Base-by-base conservation (phyloP, 768 basidiomycete species). In the Termitomyces heimii region DNA sequence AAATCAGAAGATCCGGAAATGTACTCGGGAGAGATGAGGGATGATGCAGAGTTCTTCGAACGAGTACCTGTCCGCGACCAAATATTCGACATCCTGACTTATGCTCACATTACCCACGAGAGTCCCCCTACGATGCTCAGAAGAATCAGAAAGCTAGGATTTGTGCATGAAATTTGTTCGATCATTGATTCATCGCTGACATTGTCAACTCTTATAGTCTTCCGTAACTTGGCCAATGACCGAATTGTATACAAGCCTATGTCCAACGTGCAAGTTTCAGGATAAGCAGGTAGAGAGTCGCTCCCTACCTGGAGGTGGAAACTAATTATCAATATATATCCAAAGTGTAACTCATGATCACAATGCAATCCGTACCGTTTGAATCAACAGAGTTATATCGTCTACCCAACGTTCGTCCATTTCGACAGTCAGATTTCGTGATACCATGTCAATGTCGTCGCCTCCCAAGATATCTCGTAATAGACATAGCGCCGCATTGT, bases 221-320 rank as follows among this genome's bases (percentile, higher is more conserved):
- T 75, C 75, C 24, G 79, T 88, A 54, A 87, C 86, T 8, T 88
- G 85, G 85, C 83, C 86, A 4, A 88, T 88, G 83, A 77, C 82
- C 5, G 86, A 88, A 66, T 77, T 82, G 37, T 88, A 88, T 68
- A 73, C 77, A 40, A 78, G 77, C 32, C 68, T 86, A 42, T 88
- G 86, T 62, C 86, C 86, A 28, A 62, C 74, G 6, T 79, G 77
- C 63, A 70, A 64, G 39, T 61, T 71, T 35, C 66, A 56, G 28
- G 59, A 50, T 35, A 61, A 6, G 18, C 26, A 52, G 37, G 37
- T n/a, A n/a, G 50, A 34, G n/a, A 40, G 37, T 52, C 26, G 14
- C 39, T 4, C 26, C n/a, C 13, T 39, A 12, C 26, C 26, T 5
- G 60, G 45, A 55, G 31, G 29, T 18, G 24, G 39, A 37, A 12